Evolutionary conservation across 2,329 filamentous ascomycete genomes (phyloP), one percentile per base, ranked within the genome.

Genomic region (Dothistroma septosporum): DNA sequence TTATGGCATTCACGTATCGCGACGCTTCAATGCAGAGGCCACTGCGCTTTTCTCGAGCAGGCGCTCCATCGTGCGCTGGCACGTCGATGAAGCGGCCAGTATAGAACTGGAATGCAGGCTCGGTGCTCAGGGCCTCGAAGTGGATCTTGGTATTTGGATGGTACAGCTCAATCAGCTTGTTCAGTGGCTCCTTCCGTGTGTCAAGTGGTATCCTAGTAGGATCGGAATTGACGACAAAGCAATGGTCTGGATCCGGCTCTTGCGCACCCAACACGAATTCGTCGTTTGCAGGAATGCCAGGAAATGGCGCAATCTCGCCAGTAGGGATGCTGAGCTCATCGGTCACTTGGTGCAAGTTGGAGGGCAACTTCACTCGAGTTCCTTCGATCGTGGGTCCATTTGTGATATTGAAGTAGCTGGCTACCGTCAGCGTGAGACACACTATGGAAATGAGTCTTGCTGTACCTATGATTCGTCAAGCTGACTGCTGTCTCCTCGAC

Each of bases 31-130:
- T 87, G 75, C 92, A 96, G 79, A 97, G 95, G 0, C 89, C 93
- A 49, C 87, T 85, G 53, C 91, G 84, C 4, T 85, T 72, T 0
- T 82, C 84, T 53, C 90, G 83, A 0, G 87, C 86, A 0, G 88
- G 85, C 31, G 84, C 75, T 2, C 79, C 81, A 33, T 78, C 80
- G 22, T 80, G 79, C 47, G 59, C 61, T n/a, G 90, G 88, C 12
- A 96, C 88, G 69, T 94, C 79, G 66, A 95, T 92, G 72, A 87
- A 88, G 72, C 90, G 88, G 66, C 93, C 94, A 0, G 92, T 95
- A 78, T 97, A 97, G 78, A 97, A 96, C 76, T 97, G 93, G 81
- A 97, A 97, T 0, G 91, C 90, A 0, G 94, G 94, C 80, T 97
- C 93, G 0, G 93, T 97, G 79, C 90, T 94, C 70, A 86, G 80